phyloP scores from a whole-genome alignment of 495 filamentous ascomycete species.

The Barbatosphaeria neglecta region DNA sequence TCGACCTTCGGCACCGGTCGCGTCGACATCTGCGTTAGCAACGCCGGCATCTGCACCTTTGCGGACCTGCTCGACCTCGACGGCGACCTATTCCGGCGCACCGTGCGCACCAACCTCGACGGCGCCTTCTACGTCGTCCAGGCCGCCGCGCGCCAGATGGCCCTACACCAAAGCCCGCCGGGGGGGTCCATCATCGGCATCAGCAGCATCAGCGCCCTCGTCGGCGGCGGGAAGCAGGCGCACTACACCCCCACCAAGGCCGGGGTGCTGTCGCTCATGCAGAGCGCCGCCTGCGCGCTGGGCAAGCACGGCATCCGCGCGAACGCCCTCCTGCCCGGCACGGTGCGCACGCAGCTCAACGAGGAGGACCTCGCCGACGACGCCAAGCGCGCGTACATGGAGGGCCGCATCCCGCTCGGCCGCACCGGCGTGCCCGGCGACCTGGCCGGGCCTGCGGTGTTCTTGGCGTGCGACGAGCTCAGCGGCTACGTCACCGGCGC shows the following conservation, averaged over 20 bases:
- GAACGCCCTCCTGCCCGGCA: constrained; percentile 79
- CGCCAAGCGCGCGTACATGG: constrained; percentile 71
- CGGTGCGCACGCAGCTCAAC: constrained; percentile 76
- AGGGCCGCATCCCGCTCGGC: constrained; percentile 71
- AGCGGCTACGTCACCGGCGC: constrained; percentile 75
- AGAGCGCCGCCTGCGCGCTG: constrained; percentile 67
- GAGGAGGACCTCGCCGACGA: constrained; percentile 64
- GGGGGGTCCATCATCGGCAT: constrained; percentile 79
- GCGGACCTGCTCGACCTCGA: constrained; percentile 66
- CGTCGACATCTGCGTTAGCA: constrained; percentile 75
- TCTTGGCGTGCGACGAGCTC: constrained; percentile 67
- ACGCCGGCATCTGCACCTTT: constrained; percentile 80
- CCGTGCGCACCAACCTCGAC: constrained; percentile 67
- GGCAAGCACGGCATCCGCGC: constrained; percentile 68
- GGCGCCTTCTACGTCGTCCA: constrained; percentile 80
- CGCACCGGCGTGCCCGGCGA: constrained; percentile 57
- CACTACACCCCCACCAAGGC: constrained; percentile 94
- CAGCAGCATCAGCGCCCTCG: constrained; percentile 71
- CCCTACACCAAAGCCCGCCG: constrained; percentile 36
- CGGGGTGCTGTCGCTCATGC: constrained; percentile 72
- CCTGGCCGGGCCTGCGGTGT: constrained; percentile 74
- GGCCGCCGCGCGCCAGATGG: constrained; percentile 75
- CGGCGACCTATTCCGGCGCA: constrained; percentile 49
- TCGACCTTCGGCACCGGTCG: constrained; percentile 38
- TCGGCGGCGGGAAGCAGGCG: constrained; percentile 67